phyloP scores from a whole-genome alignment of 495 filamentous ascomycete species.

The Penicillium silybi region DNA sequence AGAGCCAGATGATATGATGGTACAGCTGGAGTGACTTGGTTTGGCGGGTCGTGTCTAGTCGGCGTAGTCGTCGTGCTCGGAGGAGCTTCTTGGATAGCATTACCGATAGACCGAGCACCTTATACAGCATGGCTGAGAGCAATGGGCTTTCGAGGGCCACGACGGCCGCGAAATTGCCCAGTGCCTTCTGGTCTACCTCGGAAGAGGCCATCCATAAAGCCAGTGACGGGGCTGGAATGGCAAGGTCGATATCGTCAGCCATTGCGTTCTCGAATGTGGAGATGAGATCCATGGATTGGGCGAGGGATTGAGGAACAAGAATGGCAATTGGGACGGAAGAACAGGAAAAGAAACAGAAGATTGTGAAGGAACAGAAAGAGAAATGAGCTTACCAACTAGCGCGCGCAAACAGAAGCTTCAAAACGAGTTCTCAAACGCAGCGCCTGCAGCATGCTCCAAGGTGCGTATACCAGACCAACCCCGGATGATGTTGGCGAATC shows the following conservation, averaged over 20 bases:
- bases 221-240: slow-evolving; percentile 21
- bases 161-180: slow-evolving; percentile 76
- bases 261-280: slow-evolving; percentile 2
- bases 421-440: slow-evolving; percentile 26
- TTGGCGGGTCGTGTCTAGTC: slow-evolving; percentile 70
- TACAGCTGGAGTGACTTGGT: slow-evolving; percentile 78
- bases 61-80: slow-evolving; percentile 77
- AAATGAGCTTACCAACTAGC: slow-evolving; percentile 28
- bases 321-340: not conserved
- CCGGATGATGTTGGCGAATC: not conserved
- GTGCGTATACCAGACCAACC: slow-evolving; percentile 15
- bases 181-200: slow-evolving; percentile 94
- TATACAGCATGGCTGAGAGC: slow-evolving; percentile 78
- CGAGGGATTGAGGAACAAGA: not conserved
- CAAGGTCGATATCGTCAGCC: slow-evolving; percentile 16
- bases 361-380: not conserved
- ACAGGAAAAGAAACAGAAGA: not conserved
- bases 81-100: slow-evolving; percentile 82
- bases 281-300: not conserved
- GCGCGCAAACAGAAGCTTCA: slow-evolving; percentile 30
- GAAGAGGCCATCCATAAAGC: slow-evolving; percentile 81
- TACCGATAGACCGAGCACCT: slow-evolving; percentile 85
- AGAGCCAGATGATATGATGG: slow-evolving; percentile 93
- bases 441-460: slow-evolving; percentile 33
- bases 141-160: slow-evolving; percentile 68